These are phyloP conservation scores for Metarhizium robertsii DNA, from an alignment of 2,329 filamentous ascomycete species.

Conservation along the genomic window DNA sequence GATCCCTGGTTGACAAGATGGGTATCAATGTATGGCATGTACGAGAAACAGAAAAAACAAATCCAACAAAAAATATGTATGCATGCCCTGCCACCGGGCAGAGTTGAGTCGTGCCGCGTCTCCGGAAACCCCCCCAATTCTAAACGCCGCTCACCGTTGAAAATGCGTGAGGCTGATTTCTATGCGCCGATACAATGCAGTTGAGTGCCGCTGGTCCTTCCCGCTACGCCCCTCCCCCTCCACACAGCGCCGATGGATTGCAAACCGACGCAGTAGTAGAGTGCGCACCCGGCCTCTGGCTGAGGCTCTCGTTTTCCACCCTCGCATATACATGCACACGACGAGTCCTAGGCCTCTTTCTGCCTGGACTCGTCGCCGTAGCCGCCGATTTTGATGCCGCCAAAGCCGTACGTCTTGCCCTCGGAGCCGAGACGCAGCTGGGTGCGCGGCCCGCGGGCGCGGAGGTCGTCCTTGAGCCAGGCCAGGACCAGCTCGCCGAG, in stretches of 20 bases:
- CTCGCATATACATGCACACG: not conserved
- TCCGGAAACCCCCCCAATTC: slow-evolving; percentile 2
- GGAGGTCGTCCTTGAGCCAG: slow-evolving; percentile 78
- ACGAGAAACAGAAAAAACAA: slow-evolving; percentile 9
- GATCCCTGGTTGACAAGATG: slow-evolving; percentile 21
- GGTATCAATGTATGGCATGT: slow-evolving; percentile 9
- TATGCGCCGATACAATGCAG: slow-evolving; percentile 14
- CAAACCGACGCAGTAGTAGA: no score
- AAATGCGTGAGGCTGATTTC: slow-evolving; percentile 7
- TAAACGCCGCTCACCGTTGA: slow-evolving; percentile 16
- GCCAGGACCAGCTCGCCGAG: slow-evolving; percentile 79
- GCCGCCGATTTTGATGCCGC: slow-evolving; percentile 42
- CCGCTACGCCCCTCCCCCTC: no score
- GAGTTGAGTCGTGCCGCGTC: slow-evolving; percentile 22
- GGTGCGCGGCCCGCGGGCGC: slow-evolving; percentile 67
- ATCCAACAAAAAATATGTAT: slow-evolving; percentile 14
- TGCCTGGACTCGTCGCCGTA: slow-evolving; percentile 46
- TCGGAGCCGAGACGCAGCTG: slow-evolving; percentile 45
- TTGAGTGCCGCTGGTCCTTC: slow-evolving; percentile 18
- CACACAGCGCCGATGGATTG: not conserved
- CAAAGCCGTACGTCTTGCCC: slow-evolving; percentile 52
- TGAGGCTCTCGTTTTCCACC: not conserved
- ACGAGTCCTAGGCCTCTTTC: slow-evolving; percentile 15
- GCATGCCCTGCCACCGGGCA: slow-evolving; percentile 9
- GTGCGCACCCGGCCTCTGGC: no score